Evolutionary conservation across 1,139 yeast species (phyloP).

Genomic region (Pichia sp.): DNA sequence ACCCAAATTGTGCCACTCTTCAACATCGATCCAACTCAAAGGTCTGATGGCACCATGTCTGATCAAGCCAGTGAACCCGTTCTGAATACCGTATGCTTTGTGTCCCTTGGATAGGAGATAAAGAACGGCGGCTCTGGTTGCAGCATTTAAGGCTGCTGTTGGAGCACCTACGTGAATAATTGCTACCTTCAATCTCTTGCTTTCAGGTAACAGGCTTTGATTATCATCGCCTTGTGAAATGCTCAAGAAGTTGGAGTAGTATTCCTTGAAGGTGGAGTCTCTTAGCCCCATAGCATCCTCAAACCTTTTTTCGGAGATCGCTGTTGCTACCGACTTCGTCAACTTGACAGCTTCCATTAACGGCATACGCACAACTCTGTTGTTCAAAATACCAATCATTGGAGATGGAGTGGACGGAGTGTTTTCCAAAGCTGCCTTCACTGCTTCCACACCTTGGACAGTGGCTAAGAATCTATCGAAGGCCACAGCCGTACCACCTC

Average conservation of each 20-base stretch:
- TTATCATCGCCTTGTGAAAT: slow-evolving; percentile 66
- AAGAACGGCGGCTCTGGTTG: slow-evolving; percentile 85
- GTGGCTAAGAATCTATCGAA: slow-evolving; percentile 88
- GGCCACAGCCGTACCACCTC: slow-evolving; percentile 98
- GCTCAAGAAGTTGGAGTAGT: slow-evolving; percentile 64
- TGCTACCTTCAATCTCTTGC: slow-evolving; percentile 61
- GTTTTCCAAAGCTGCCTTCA: slow-evolving; percentile 81
- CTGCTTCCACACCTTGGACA: slow-evolving; percentile 96
- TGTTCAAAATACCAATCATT: slow-evolving; percentile 85
- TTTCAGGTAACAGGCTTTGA: slow-evolving; percentile 44
- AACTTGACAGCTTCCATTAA: slow-evolving; percentile 83
- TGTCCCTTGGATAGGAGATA: slow-evolving; percentile 94
- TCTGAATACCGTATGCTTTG: slow-evolving; percentile 77
- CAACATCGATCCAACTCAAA: slow-evolving; percentile 80
- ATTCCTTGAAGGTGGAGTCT: slow-evolving; percentile 83
- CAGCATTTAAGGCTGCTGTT: slow-evolving; percentile 93
- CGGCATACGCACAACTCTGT: slow-evolving; percentile 78
- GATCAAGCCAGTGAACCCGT: slow-evolving; percentile 86
- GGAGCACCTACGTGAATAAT: slow-evolving; percentile 94
- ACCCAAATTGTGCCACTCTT: slow-evolving; percentile 86
- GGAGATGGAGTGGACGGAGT: slow-evolving; percentile 94
- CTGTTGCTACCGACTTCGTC: slow-evolving; percentile 83
- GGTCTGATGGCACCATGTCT: slow-evolving; percentile 73
- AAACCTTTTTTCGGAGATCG: slow-evolving; percentile 75
- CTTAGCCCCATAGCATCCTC: slow-evolving; percentile 81